Conservation (phyloP, 2,329 filamentous ascomycete species). For the Coleophoma crateriformis region DNA sequence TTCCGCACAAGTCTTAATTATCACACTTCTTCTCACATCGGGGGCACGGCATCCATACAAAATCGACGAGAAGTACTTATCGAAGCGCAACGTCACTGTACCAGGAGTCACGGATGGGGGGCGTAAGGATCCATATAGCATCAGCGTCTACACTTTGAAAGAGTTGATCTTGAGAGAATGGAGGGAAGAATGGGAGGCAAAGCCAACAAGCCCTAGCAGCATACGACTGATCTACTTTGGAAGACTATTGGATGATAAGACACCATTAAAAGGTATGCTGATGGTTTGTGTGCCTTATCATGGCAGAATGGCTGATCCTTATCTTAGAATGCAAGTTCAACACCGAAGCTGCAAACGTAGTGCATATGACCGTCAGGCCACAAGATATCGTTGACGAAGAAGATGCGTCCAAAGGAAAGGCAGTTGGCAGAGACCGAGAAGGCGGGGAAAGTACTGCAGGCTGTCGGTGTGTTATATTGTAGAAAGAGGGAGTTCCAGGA, state of each 20-base stretch:
- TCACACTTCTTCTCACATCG: slow-evolving; percentile 77
- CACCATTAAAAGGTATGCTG: slow-evolving; percentile 70
- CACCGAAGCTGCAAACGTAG: slow-evolving; percentile 69
- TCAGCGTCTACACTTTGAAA: slow-evolving; percentile 91
- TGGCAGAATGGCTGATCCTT: neutral
- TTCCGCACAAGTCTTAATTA: slow-evolving; percentile 52
- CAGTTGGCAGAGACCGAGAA: slow-evolving; percentile 38
- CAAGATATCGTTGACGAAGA: slow-evolving; percentile 78
- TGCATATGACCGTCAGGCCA: slow-evolving; percentile 92
- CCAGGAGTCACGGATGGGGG: slow-evolving; percentile 57
- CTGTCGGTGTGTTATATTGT: slow-evolving; percentile 62
- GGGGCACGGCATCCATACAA: slow-evolving; percentile 85
- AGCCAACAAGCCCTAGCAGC: slow-evolving; percentile 78
- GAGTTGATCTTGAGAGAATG: slow-evolving; percentile 91
- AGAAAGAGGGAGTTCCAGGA: slow-evolving; percentile 12
- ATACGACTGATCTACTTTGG: slow-evolving; percentile 92
- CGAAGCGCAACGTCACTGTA: slow-evolving; percentile 72
- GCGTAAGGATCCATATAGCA: slow-evolving; percentile 72
- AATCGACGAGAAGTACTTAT: slow-evolving; percentile 81
- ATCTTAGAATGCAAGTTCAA: slow-evolving; percentile 71
- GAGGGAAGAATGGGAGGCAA: slow-evolving; percentile 85
- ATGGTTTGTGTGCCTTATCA: neutral
- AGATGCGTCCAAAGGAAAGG: slow-evolving; percentile 25
- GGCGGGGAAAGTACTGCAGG: slow-evolving; percentile 50
- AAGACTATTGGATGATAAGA: slow-evolving; percentile 84